Percentiles rank a stretch among this genome's conserved stretches.
These are phyloP conservation scores for Ustilago esculenta DNA, from an alignment of 1,284 basidiomycete species.

Conservation along the genomic window DNA sequence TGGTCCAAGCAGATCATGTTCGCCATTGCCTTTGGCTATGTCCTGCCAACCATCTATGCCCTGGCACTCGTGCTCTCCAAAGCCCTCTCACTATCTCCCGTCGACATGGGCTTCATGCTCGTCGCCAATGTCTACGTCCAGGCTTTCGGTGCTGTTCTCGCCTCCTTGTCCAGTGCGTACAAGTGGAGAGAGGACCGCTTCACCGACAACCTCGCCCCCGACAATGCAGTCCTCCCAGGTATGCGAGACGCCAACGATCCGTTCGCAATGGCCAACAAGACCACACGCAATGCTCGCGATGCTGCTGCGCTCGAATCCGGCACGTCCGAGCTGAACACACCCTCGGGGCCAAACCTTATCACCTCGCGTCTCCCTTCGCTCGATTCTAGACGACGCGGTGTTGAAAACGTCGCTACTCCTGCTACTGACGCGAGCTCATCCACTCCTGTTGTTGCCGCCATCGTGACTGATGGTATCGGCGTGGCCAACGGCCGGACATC, in stretches of 20 bases:
- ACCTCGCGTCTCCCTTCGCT: conserved; percentile 17
- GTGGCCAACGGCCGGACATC: conserved; percentile 2
- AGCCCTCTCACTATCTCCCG: conserved; percentile 13
- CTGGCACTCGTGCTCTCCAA: conserved; percentile 38
- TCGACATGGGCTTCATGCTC: conserved; percentile 49
- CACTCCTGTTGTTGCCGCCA: conserved; percentile 2
- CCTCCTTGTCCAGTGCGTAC: conserved; percentile 35
- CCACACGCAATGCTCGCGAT: conserved; percentile 1
- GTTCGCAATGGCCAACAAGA: conserved; percentile 1
- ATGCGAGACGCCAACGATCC: conserved; percentile 28
- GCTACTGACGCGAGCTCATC: conserved; percentile 1
- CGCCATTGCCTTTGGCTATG: conserved; percentile 44
- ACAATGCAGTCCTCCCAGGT: conserved; percentile 41
- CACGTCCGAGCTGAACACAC: conserved; percentile 11
- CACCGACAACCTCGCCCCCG: conserved; percentile 33
- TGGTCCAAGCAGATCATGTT: conserved; percentile 42
- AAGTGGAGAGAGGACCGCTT: conserved; percentile 53
- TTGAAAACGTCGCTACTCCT: not conserved
- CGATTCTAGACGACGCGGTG: conserved; percentile 14
- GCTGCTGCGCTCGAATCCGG: conserved; percentile 10
- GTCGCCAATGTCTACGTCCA: conserved; percentile 56
- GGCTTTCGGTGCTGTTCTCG: conserved; percentile 46
- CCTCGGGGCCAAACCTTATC: conserved; percentile 20
- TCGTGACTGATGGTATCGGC: conserved; percentile 10
- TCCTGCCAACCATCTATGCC: conserved; percentile 42